Evolutionary conservation across 2,329 filamentous ascomycete genomes (phyloP).

Genomic region (Aspergillus intermedius): DNA sequence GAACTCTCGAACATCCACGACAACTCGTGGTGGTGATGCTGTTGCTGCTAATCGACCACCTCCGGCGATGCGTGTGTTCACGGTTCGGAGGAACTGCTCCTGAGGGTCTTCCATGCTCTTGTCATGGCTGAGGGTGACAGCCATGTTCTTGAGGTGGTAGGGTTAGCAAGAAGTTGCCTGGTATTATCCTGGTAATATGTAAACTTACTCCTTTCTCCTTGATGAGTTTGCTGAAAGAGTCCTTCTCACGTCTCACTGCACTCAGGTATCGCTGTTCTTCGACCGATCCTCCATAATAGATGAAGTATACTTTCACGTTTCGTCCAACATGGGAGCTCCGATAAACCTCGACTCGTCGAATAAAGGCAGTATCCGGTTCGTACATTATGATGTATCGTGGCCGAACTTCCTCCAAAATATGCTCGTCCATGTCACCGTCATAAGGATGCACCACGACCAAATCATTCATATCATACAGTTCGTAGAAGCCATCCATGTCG

Average conservation of each 20-base stretch:
- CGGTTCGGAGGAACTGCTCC: slow-evolving; percentile 84
- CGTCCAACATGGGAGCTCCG: slow-evolving; percentile 86
- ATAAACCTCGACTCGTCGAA: slow-evolving; percentile 90
- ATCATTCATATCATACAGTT: slow-evolving; percentile 86
- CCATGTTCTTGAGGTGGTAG: slow-evolving; percentile 58
- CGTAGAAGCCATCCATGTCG: slow-evolving; percentile 86
- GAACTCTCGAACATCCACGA: slow-evolving; percentile 95
- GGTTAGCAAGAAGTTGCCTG: slow-evolving; percentile 1
- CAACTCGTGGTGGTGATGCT: slow-evolving; percentile 77
- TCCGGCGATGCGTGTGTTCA: slow-evolving; percentile 94
- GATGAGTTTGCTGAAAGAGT: slow-evolving; percentile 90
- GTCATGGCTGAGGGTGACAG: slow-evolving; percentile 73
- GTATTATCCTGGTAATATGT: neutral
- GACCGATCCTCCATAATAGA: slow-evolving; percentile 91
- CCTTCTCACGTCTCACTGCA: slow-evolving; percentile 87
- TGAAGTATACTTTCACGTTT: slow-evolving; percentile 87
- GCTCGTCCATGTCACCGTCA: slow-evolving; percentile 91
- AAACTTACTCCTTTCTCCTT: slow-evolving; percentile 69
- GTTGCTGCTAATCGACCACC: slow-evolving; percentile 80
- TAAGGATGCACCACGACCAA: slow-evolving; percentile 87
- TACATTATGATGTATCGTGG: slow-evolving; percentile 98
- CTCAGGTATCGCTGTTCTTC: slow-evolving; percentile 93
- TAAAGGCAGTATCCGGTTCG: slow-evolving; percentile 90
- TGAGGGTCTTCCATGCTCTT: slow-evolving; percentile 71
- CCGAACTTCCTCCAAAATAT: slow-evolving; percentile 88